phyloP scores from a whole-genome alignment of 108 stramenopile genomes.

The Skeletonema costatum region DNA sequence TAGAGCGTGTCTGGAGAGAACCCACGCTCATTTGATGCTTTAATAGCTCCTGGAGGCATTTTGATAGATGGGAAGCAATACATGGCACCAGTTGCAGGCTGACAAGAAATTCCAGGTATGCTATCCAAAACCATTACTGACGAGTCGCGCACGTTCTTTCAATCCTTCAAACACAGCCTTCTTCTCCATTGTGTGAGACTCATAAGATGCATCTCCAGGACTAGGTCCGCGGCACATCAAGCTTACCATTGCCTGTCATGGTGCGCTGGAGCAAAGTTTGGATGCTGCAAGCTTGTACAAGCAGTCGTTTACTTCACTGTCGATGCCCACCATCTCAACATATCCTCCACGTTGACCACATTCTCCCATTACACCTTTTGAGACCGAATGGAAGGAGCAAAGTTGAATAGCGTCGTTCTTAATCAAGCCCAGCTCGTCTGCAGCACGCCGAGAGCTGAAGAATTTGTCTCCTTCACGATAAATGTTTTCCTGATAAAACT shows the following conservation, averaged over 20 bases:
- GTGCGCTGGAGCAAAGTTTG: slow-evolving; percentile 83
- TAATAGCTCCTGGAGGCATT: slow-evolving; percentile 82
- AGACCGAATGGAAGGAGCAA: slow-evolving; percentile 93
- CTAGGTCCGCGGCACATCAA: slow-evolving; percentile 93
- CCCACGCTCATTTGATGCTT: slow-evolving; percentile 68
- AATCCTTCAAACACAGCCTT: slow-evolving; percentile 69
- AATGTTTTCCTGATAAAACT: slow-evolving; percentile 97
- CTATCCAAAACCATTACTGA: slow-evolving; percentile 86
- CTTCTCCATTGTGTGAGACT: slow-evolving; percentile 63
- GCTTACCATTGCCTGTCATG: slow-evolving; percentile 91
- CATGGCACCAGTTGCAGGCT: slow-evolving; percentile 94
- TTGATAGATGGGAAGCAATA: slow-evolving; percentile 93
- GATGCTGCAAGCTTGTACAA: slow-evolving; percentile 94
- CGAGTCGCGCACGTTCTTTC: slow-evolving; percentile 67
- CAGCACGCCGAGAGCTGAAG: slow-evolving; percentile 83
- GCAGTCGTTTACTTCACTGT: slow-evolving; percentile 79
- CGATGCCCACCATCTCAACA: slow-evolving; percentile 88
- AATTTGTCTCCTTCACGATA: slow-evolving; percentile 75
- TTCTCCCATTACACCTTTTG: slow-evolving; percentile 96
- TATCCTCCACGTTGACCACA: slow-evolving; percentile 98
- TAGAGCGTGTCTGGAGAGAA: slow-evolving; percentile 92
- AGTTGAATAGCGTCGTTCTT: slow-evolving; percentile 80
- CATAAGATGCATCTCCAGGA: slow-evolving; percentile 71
- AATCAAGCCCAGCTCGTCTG: slow-evolving; percentile 68
- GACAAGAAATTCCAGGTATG: slow-evolving; percentile 91